Evolutionary conservation across 202 grass and related monocot genomes (phyloP), one percentile per base, ranked within the genome.

Genomic region (Thinopyrum obtusiflorum): DNA sequence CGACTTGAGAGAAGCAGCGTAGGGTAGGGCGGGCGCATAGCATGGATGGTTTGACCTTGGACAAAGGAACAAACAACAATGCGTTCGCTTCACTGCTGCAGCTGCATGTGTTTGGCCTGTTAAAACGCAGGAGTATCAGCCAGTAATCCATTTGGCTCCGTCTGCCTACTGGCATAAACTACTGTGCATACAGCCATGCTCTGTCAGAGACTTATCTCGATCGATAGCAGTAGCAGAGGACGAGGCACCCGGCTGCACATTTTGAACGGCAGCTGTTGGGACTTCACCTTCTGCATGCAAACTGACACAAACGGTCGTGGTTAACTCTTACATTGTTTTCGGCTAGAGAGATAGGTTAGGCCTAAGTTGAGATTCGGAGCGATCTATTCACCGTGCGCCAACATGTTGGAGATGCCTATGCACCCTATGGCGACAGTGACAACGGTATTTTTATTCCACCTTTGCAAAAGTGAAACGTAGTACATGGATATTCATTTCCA

Each of bases 31-130:
- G 26, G 36, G 67, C 28, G 8, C 7, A 9, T 59, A 51, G 15
- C 49, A 53, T 53, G 49, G 17, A 53, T 53, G 70, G 40, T 86
- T 81, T 86, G 77, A 86, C 77, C 68, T 81, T 74, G 28, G 3
- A 11, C 11, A 47, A 62, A 20, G 6, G 28, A 3, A 17, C 70
- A 65, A 33, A 53, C 59, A 53, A 53, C 39, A 3, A 76, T 39
- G 25, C 55, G 4, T 51, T 6, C 14, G 36, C 6, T 27, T 70
- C 46, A 26, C 65, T 20, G 47, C 46, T 37, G 26, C 40, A 4
- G 35, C 68, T 33, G 32, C 49, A 53, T 53, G 49, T 18, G 49
- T 53, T n/a, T 53, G 49, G 5, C 49, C 49, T 53, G 49, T 17
- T 15, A 51, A 51, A 51, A 4, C 14, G 47, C 13, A 5, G 47